Evolutionary conservation across 306 rosid genomes (phyloP).

Genomic region (Corylus americana): DNA sequence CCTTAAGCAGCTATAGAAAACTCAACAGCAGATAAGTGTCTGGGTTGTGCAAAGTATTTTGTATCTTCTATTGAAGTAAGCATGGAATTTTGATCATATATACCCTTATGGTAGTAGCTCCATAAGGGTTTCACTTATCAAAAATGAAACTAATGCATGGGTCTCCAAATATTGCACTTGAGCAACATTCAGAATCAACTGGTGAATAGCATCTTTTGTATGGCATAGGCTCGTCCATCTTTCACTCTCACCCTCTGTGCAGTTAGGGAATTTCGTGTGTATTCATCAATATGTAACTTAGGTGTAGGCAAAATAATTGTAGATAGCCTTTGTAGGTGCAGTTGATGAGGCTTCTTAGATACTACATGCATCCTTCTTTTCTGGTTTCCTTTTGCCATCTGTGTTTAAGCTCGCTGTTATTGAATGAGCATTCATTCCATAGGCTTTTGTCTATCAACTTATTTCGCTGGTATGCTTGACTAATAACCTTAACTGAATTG

Average conservation of each 20-base stretch:
- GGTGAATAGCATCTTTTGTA: background rate
- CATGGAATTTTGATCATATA: background rate
- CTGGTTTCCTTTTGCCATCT: background rate
- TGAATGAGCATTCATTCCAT: background rate
- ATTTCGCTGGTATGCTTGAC: background rate
- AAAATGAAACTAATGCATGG: too few relatives aligned
- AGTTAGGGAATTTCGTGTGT: slow-evolving; percentile 4
- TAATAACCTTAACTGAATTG: background rate
- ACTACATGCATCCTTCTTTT: background rate
- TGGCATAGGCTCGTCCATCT: background rate
- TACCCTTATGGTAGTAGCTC: background rate
- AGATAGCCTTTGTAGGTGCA: slow-evolving; percentile 5
- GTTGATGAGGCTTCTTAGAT: background rate
- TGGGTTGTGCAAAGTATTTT: background rate
- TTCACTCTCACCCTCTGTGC: slow-evolving; percentile 5
- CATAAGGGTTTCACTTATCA: too few relatives aligned
- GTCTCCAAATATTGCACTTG: background rate
- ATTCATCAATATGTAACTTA: background rate
- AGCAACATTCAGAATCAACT: background rate
- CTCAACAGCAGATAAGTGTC: slow-evolving; percentile 10
- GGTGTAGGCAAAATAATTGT: background rate
- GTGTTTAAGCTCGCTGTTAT: background rate
- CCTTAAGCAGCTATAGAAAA: slow-evolving; percentile 1
- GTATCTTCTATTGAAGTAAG: background rate
- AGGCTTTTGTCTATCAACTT: background rate